Evolutionary conservation across 768 basidiomycete genomes (phyloP), one percentile per base, ranked within the genome.

Genomic region (Termitomyces sp.): DNA sequence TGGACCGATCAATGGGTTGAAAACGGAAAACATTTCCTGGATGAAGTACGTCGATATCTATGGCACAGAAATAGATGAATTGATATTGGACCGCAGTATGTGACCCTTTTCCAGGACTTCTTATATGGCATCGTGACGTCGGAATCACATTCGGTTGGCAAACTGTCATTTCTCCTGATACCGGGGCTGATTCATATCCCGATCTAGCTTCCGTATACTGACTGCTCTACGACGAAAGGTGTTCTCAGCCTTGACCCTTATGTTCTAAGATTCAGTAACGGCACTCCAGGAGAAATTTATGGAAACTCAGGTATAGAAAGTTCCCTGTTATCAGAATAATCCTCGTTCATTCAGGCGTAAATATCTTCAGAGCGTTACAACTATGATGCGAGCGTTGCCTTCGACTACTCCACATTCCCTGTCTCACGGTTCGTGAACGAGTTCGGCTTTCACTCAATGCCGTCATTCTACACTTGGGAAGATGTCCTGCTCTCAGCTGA

Each of bases 371-470:
- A 84, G 60, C 77, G 79, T 26, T 85, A 79, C 67, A 80, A 83
- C 62, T 84, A 84, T 61, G 78, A 81, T 60, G 77, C 77, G 5
- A 69, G 70, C 2, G 70, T 72, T 47, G 82, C 83, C 0, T 84
- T 85, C 66, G 75, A 82, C 58, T 78, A 82, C 57, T 74, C 71
- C 54, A 80, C 81, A 0, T 85, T 74, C 62, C 82, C 82, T 13
- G 73, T 80, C 44, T 47, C 30, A 52, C 77, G 83, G 44, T 84
- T 83, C 55, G 73, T 83, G 44, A 84, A 84, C 59, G 83, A 85
- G 60, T 84, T 84, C 55, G 82, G 82, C 78, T 84, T 83, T 68
- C 83, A 84, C 65, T 84, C 83, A 0, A 81, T 83, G 78, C 83
- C 83, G 5, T 84, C 82, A 0, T 80, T 84, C 68, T 84, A 82